Percentiles rank a stretch among this genome's conserved stretches.
These are phyloP conservation scores for Aureobasidium sp. DNA, from an alignment of 2,329 filamentous ascomycete species.

Conservation along the genomic window DNA sequence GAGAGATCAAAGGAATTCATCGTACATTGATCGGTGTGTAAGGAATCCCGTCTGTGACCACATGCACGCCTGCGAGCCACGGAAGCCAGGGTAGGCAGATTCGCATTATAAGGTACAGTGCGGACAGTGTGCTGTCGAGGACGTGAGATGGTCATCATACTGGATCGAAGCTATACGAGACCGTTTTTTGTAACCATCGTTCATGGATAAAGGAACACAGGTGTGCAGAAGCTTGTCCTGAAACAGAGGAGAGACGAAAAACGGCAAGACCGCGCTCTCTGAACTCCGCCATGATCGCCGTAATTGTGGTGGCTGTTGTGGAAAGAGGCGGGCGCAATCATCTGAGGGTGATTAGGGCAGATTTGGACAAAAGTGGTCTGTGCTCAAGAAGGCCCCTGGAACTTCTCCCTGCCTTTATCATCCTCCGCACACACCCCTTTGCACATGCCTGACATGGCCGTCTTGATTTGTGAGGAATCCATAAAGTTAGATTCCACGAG, in stretches of 20 bases:
- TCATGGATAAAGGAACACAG: background rate
- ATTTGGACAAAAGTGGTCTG: background rate
- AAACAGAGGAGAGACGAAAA: background rate
- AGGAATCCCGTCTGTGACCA: conserved; percentile 3
- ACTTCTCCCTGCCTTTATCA: background rate
- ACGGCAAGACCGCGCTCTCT: background rate
- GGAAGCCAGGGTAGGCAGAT: background rate
- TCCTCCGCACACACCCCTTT: background rate
- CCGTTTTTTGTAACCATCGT: background rate
- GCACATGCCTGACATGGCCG: background rate
- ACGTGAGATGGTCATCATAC: background rate
- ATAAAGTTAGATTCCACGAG: background rate
- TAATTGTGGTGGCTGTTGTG: background rate
- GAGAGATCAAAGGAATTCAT: conserved; percentile 1
- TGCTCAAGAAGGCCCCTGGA: background rate
- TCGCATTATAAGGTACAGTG: background rate
- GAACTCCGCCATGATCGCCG: background rate
- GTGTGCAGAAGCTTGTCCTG: background rate
- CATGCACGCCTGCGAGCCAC: background rate
- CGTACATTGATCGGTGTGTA: conserved; percentile 6
- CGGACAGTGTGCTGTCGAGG: background rate
- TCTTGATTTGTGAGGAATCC: background rate
- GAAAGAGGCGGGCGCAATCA: background rate
- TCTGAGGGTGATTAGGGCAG: background rate
- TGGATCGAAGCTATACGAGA: background rate